Percentiles rank a stretch among this genome's conserved stretches.
phyloP scores from a whole-genome alignment of 2,329 filamentous ascomycete genomes.

The Plectosphaerella cucumerina region DNA sequence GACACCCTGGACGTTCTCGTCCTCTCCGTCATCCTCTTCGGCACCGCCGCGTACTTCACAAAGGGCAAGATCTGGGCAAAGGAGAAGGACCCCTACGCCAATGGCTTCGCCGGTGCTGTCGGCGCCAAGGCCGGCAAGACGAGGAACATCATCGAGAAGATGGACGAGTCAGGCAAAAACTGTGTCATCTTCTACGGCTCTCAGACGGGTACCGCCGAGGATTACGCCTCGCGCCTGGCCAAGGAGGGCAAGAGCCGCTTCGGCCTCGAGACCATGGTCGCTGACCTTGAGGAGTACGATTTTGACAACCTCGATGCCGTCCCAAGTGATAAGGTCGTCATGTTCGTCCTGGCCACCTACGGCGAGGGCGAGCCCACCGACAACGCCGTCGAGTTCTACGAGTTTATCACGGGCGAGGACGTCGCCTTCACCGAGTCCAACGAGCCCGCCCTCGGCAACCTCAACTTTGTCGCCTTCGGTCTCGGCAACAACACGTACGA shows the following conservation, averaged over 20 bases:
- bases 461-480: conserved; percentile 93
- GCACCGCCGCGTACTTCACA: conserved; percentile 92
- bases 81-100: conserved; percentile 82
- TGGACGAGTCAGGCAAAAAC: conserved; percentile 94
- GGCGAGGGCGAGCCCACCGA: conserved; percentile 98
- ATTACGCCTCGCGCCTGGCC: conserved; percentile 91
- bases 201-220: conserved; percentile 96
- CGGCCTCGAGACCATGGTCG: conserved; percentile 96
- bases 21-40: conserved; percentile 77
- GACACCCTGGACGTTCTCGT: conserved; percentile 94
- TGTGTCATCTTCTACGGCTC: conserved; percentile 98
- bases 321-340: conserved; percentile 83
- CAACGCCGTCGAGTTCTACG: conserved; percentile 98
- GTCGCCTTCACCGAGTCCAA: conserved; percentile 71
- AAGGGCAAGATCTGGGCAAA: conserved; percentile 94
- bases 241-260: conserved; percentile 98
- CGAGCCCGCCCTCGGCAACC: conserved; percentile 71
- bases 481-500: conserved; percentile 99
- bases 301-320: conserved; percentile 89
- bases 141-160: conserved; percentile 89
- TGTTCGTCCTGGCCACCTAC: conserved; percentile 96
- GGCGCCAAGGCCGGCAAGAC: conserved; percentile 77
- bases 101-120: conserved; percentile 64
- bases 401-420: conserved; percentile 84
- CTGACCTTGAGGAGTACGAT: conserved; percentile 96